Percentiles rank a stretch among this genome's conserved stretches.
phyloP scores from a whole-genome alignment of 1,284 basidiomycete genomes.

The Moniliella sp. region DNA sequence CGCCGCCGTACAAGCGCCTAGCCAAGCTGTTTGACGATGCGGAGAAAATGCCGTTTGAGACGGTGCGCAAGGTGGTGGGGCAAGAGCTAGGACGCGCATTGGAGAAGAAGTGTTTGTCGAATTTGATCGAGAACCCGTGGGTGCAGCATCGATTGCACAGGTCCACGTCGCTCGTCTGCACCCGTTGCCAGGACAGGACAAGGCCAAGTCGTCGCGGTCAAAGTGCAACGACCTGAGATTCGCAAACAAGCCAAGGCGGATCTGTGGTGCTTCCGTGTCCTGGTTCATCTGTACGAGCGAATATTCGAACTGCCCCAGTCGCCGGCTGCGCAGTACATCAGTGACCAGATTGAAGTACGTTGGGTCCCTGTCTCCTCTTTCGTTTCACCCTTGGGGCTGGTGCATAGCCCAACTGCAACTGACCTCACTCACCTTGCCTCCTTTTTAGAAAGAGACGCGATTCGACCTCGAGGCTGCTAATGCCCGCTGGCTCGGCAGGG shows the following conservation, averaged over 20 bases:
- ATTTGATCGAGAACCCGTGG: constrained; percentile 15
- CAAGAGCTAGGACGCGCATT: constrained; percentile 9
- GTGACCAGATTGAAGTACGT: constrained; percentile 14
- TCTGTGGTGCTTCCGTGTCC: constrained; percentile 15
- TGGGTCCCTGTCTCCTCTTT: too few relatives aligned
- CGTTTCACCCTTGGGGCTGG: too few relatives aligned
- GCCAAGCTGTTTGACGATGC: constrained; percentile 24
- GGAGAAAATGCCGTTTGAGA: constrained; percentile 9
- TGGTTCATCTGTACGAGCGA: constrained; percentile 16
- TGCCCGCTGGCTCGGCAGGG: constrained; percentile 9
- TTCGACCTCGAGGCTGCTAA: constrained; percentile 15
- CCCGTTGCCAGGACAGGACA: background rate
- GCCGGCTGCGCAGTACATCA: constrained; percentile 16
- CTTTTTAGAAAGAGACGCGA: constrained; percentile 15
- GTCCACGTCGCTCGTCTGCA: constrained; percentile 7
- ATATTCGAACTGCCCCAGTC: constrained; percentile 20
- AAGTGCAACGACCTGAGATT: constrained; percentile 22
- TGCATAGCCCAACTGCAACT: too few relatives aligned
- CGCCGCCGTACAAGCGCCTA: constrained; percentile 20
- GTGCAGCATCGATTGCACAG: constrained; percentile 20
- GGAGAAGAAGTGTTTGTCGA: too few relatives aligned
- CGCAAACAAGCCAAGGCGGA: constrained; percentile 21
- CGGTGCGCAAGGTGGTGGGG: constrained; percentile 12
- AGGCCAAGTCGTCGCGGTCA: constrained; percentile 14
- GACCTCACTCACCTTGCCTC: too few relatives aligned